Base-by-base conservation (phyloP, 495 filamentous ascomycete species). In the Trichoderma virens region DNA sequence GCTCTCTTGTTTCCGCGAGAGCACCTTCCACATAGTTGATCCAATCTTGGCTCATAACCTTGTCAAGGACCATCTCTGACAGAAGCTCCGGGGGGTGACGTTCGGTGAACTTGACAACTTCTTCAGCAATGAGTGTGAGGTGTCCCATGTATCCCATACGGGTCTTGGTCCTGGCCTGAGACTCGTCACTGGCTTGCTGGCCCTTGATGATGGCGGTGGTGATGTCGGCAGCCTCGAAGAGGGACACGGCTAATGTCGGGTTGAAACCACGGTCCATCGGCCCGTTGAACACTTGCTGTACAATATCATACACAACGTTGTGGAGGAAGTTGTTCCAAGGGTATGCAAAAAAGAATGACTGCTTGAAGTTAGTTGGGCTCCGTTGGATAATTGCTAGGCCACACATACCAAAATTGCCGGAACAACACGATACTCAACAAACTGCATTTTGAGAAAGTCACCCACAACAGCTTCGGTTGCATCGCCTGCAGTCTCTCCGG, bases 261-360 rank as follows among this genome's bases (percentile, higher is more conserved):
- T 99, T 99, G 73, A 87, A 97, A 16, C 94, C 92, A 62, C 92
- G 88, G 67, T 97, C 93, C 90, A 99, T 97, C 14, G 90, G 90
- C 0, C 95, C 94, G 71, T 99, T 99, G 76, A 99, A 98, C 0
- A 99, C 95, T 78, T 99, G 94, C 73, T 99, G 94, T 14, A 99
- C 89, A 67, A 99, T 92, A 73, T 99, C 94, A 73, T 99, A 99
- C 28, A 99, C 94, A 51, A 99, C 94, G 76, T 99, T 99, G 74
- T 99, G 94, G 27, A 99, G 85, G 71, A 99, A 99, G 74, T 99
- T 99, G 72, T 99, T 99, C 94, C 94, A 99, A 4, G 94, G 95
- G 74, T 98, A 98, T 62, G 86, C 87, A 81, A 98, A 99, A 79
- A 99, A 99, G 79, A 98, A 98, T 64, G 74, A 73, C 74, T 76